Base-by-base conservation (phyloP, 23 red algal genomes). In the Gracilaria domingensis region DNA sequence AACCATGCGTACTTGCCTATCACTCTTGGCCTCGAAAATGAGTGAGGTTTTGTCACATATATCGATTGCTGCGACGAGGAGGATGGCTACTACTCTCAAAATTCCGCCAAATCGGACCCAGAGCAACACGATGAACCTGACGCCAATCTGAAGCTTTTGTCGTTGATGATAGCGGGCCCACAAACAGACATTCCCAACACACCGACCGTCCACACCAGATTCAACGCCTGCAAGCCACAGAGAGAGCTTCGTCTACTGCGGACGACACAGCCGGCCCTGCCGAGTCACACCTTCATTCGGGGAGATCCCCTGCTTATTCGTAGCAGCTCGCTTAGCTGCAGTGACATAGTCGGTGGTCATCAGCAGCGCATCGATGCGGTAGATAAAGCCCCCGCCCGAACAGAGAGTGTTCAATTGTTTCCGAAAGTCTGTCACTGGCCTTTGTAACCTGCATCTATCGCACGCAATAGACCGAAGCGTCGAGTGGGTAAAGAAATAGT, bases 41-140 rank as follows among this genome's bases (percentile, higher is more conserved):
- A 88, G 37, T 96, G 69, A 83, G 89, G 89, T 23, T 44, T 79
- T n/a, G 89, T 96, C 17, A 65, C 77, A 8, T 88, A 88, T 53
- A 42, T 44, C 8, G 74, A 72, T 49, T 90, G 75, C 30, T 90
- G 75, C 20, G 87, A 90, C 55, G 87, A 81, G 5, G 87, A 90
- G 33, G 23, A 50, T 16, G 11, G 24, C 21, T 50, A 50, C 49
- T 82, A 12, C 65, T 62, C 85, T 45, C 18, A 58, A 5, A 3
- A 78, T 30, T 56, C 70, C 4, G 42, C 54, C 26, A 62, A 83
- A n/a, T 44, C 36, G 8, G 81, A 93, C 18, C 47, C 66, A 11
- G 79, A 84, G 12, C 36, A 49, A 54, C 47, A 56, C 8, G 37
- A 29, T 23, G 78, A 49, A 12, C 8, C 28, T 62, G 40, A 92